phyloP scores from a whole-genome alignment of 495 filamentous ascomycete genomes.

The Pseudomonodictys pantanalensis region DNA sequence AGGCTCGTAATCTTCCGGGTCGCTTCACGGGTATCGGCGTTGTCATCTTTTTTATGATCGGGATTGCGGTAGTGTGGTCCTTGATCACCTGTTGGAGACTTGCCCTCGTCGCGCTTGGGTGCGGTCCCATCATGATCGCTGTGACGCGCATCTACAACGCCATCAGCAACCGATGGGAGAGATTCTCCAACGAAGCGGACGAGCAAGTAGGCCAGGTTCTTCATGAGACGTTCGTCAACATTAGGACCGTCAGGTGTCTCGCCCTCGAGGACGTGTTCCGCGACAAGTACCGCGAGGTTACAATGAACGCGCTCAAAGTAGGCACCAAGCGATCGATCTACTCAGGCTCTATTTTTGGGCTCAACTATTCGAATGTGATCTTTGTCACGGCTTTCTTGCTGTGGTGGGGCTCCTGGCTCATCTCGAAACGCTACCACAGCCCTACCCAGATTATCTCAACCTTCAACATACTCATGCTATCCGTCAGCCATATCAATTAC shows the following conservation, averaged over 20 bases:
- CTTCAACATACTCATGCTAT: conserved; percentile 80
- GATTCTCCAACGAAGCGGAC: conserved; percentile 58
- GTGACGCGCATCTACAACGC: conserved; percentile 49
- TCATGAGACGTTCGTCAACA: conserved; percentile 76
- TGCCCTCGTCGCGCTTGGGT: conserved; percentile 70
- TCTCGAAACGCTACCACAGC: conserved; percentile 46
- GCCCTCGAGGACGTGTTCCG: conserved; percentile 74
- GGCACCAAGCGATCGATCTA: conserved; percentile 60
- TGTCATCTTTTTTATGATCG: conserved; percentile 61
- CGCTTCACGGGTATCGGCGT: conserved; percentile 71
- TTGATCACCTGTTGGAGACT: conserved; percentile 74
- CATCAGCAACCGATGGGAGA: conserved; percentile 69
- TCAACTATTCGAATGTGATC: conserved; percentile 65
- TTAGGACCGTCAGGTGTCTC: conserved; percentile 74
- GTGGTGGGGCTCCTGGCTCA: conserved; percentile 72
- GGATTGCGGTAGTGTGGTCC: conserved; percentile 69
- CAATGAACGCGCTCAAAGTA: conserved; percentile 48
- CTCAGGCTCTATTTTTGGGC: conserved; percentile 70
- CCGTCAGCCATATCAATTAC: conserved; percentile 65
- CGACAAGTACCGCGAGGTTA: conserved; percentile 58
- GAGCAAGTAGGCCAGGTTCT: conserved; percentile 57
- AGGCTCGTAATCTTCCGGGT: conserved; percentile 78
- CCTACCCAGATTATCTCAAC: conserved; percentile 65
- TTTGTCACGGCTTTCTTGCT: conserved; percentile 81
- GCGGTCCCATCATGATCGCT: conserved; percentile 64